A percentile compares a stretch with the other conserved stretches of the same genome.
Evolutionary conservation across 2,329 filamentous ascomycete genomes (phyloP).

Genomic region (Pseudocercospora macadamiae): DNA sequence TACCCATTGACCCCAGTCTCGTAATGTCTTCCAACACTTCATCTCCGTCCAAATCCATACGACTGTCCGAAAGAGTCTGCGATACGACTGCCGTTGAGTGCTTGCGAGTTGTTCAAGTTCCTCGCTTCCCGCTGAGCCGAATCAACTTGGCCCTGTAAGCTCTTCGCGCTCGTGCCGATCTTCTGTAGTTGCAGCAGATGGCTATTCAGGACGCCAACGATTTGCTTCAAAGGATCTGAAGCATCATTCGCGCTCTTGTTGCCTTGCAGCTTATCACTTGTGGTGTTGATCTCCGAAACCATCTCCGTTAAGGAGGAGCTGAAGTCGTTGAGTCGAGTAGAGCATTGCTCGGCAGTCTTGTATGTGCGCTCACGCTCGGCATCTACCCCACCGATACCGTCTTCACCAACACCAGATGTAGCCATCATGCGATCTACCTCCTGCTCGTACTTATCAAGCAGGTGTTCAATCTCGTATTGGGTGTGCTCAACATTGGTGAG

Average conservation of each 20-base stretch:
- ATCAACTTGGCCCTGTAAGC: slow-evolving; percentile 79
- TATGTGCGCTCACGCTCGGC: slow-evolving; percentile 94
- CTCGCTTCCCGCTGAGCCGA: slow-evolving; percentile 79
- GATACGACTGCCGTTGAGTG: slow-evolving; percentile 58
- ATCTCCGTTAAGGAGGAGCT: slow-evolving; percentile 90
- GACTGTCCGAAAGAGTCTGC: slow-evolving; percentile 90
- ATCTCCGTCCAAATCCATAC: slow-evolving; percentile 70
- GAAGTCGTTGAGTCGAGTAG: slow-evolving; percentile 89
- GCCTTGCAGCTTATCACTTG: slow-evolving; percentile 74
- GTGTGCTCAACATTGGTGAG: slow-evolving; percentile 86
- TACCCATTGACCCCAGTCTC: background rate
- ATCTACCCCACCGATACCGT: slow-evolving; percentile 76
- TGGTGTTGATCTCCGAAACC: slow-evolving; percentile 97
- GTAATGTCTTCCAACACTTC: background rate
- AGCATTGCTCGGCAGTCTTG: slow-evolving; percentile 91
- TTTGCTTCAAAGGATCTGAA: slow-evolving; percentile 75
- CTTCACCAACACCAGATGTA: slow-evolving; percentile 61
- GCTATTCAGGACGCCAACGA: slow-evolving; percentile 91
- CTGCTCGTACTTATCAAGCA: slow-evolving; percentile 87
- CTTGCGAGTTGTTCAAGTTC: slow-evolving; percentile 53
- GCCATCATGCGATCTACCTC: slow-evolving; percentile 90
- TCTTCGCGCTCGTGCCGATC: slow-evolving; percentile 83
- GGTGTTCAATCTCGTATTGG: slow-evolving; percentile 85
- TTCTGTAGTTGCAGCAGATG: slow-evolving; percentile 90
- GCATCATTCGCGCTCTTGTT: slow-evolving; percentile 65